Percentiles rank a stretch among this genome's conserved stretches.
phyloP scores from a whole-genome alignment of 306 rosid species.

The Canavalia ensiformis region DNA sequence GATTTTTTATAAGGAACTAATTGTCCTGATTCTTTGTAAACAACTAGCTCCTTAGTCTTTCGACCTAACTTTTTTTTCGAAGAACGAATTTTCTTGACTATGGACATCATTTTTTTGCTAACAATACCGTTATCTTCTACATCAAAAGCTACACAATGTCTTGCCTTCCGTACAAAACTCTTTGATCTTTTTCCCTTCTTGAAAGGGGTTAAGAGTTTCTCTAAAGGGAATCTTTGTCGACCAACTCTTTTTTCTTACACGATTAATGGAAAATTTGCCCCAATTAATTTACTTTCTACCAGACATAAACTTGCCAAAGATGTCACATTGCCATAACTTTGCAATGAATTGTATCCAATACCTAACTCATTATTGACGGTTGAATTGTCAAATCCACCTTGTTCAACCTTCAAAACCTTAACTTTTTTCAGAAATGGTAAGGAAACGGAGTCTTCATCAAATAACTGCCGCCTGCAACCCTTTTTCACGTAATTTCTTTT shows the following conservation, averaged over 20 bases:
- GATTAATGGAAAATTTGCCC: neutral
- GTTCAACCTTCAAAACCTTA: neutral
- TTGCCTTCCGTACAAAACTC: neutral
- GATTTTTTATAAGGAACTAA: slow-evolving; percentile 31
- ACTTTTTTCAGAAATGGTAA: slow-evolving; percentile 20
- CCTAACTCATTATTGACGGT: slow-evolving; percentile 11
- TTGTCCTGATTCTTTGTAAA: neutral
- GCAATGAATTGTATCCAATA: neutral
- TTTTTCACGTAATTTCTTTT: slow-evolving; percentile 23
- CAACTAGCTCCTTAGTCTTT: neutral
- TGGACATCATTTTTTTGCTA: neutral
- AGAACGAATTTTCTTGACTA: neutral
- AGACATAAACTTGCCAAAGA: neutral
- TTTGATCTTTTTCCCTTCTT: slow-evolving; percentile 43
- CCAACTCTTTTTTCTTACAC: slow-evolving; percentile 32
- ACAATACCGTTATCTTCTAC: neutral
- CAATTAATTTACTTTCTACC: neutral
- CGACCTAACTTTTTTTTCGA: neutral
- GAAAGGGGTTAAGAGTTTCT: neutral
- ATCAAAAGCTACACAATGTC: neutral
- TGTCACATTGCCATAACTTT: neutral
- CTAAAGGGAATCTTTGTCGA: neutral
- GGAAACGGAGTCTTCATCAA: neutral
- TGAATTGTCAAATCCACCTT: neutral
- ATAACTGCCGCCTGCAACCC: neutral